Percentiles rank a stretch among this genome's conserved stretches.
Evolutionary conservation across 176 grass and related monocot species (phyloP).

Genomic region (Guadua angustifolia): DNA sequence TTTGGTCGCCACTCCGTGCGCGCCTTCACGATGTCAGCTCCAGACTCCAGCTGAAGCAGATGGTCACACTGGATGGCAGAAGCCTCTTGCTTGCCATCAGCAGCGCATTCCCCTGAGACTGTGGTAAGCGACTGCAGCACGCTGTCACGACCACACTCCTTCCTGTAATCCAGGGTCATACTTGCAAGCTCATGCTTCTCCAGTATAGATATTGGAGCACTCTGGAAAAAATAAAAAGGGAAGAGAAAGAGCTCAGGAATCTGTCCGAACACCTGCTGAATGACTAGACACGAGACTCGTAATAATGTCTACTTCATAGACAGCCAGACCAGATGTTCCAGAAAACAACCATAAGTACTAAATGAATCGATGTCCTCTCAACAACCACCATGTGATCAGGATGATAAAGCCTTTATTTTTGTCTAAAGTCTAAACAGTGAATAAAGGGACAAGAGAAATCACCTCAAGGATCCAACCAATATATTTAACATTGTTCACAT

Average conservation of each 20-base stretch:
- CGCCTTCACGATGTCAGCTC: slow-evolving; percentile 78
- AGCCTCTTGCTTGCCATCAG: slow-evolving; percentile 25
- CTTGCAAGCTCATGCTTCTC: slow-evolving; percentile 93
- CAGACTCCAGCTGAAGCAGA: slow-evolving; percentile 84
- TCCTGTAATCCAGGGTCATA: slow-evolving; percentile 94
- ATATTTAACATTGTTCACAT: slow-evolving; percentile 99
- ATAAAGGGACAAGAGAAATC: slow-evolving; percentile 2
- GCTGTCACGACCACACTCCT: slow-evolving; percentile 84
- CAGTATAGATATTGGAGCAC: slow-evolving; percentile 89
- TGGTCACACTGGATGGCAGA: slow-evolving; percentile 75
- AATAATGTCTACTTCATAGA: not conserved
- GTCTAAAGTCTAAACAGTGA: slow-evolving; percentile 3
- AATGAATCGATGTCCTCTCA: not conserved
- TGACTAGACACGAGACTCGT: not conserved
- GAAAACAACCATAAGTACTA: not conserved
- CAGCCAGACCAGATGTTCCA: not conserved
- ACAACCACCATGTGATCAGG: not conserved
- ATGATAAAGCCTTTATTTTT: not conserved
- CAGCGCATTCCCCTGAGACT: slow-evolving; percentile 32
- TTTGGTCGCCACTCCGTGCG: slow-evolving; percentile 85
- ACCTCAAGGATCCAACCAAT: slow-evolving; percentile 99
- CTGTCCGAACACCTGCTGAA: not conserved
- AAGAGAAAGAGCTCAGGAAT: slow-evolving; percentile 17
- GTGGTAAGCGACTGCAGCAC: slow-evolving; percentile 80
- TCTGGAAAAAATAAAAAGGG: slow-evolving; percentile 48